Conservation (phyloP, 208 protist species). For the Crithidia bombi region DNA sequence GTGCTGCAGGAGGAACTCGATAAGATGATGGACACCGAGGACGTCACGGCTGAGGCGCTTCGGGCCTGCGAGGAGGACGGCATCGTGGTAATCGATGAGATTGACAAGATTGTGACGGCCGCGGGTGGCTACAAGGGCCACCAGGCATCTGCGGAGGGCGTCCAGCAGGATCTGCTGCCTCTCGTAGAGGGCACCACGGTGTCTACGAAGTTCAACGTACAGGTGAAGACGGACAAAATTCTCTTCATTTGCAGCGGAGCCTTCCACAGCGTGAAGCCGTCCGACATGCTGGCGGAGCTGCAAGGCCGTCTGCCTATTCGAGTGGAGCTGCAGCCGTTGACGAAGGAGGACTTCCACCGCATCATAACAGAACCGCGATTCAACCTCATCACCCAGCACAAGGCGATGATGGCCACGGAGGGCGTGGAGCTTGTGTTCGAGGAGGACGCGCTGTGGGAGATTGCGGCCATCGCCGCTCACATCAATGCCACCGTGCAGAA, state of each 20-base stretch:
- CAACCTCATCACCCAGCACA: conserved; percentile 96
- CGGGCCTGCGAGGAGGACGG: conserved; percentile 96
- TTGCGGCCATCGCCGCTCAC: conserved; percentile 94
- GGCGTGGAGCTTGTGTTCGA: conserved; percentile 95
- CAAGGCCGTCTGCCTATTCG: conserved; percentile 98
- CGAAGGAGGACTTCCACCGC: conserved; percentile 95
- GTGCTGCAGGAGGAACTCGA: conserved; percentile 94
- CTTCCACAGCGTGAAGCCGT: conserved; percentile 96
- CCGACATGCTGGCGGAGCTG: conserved; percentile 95
- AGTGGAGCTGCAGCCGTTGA: conserved; percentile 97
- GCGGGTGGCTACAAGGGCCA: conserved; percentile 88
- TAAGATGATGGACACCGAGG: conserved; percentile 94
- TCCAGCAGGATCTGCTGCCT: conserved; percentile 98
- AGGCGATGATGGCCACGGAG: conserved; percentile 96
- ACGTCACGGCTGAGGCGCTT: conserved; percentile 93
- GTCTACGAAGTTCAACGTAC: conserved; percentile 96
- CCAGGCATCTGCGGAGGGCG: conserved; percentile 95
- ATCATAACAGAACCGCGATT: conserved; percentile 98
- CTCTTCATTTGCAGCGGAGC: conserved; percentile 98
- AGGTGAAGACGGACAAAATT: conserved; percentile 98
- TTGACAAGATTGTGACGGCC: conserved; percentile 98
- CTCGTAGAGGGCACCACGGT: conserved; percentile 98
- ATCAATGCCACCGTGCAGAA: conserved; percentile 98
- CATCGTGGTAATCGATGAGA: conserved; percentile 99
- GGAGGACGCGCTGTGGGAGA: conserved; percentile 94